Conservation (phyloP, 1,139 yeast genomes). For the Cylindricascospora bacillispora region DNA sequence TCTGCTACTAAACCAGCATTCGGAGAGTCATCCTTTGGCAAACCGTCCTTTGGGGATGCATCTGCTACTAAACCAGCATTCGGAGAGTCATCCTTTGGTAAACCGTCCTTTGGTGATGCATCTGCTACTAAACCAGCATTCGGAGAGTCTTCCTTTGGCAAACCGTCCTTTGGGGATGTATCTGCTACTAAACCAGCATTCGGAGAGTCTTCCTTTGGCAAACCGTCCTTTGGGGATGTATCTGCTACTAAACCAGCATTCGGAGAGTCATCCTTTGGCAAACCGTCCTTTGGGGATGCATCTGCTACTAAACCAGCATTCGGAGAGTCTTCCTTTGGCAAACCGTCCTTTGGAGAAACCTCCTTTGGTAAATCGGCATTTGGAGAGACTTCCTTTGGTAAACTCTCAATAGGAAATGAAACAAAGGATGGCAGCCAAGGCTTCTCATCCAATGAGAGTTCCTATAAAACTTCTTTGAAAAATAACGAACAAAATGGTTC, state of each 20-base stretch:
- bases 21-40: slow-evolving; percentile 12
- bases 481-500: too few relatives aligned
- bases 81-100: slow-evolving; percentile 8
- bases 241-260: slow-evolving; percentile 17
- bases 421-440: too few relatives aligned
- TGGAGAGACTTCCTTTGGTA: too few relatives aligned
- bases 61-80: slow-evolving; percentile 5
- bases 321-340: slow-evolving; percentile 4
- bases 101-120: slow-evolving; percentile 8
- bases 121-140: slow-evolving; percentile 12
- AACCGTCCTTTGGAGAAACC: neutral
- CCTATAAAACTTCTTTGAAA: too few relatives aligned
- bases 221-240: slow-evolving; percentile 4
- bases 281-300: too few relatives aligned
- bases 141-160: slow-evolving; percentile 6
- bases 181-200: slow-evolving; percentile 4
- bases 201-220: slow-evolving; percentile 1
- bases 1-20: slow-evolving; percentile 10
- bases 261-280: slow-evolving; percentile 11
- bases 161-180: slow-evolving; percentile 7
- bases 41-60: slow-evolving; percentile 6
- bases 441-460: too few relatives aligned
- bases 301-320: slow-evolving; percentile 3
- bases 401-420: too few relatives aligned
- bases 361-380: too few relatives aligned